Percentiles rank a stretch among this genome's conserved stretches.
These are phyloP conservation scores for Pseudohalonectria lignicola DNA, from an alignment of 2,329 filamentous ascomycete species.

Conservation along the genomic window DNA sequence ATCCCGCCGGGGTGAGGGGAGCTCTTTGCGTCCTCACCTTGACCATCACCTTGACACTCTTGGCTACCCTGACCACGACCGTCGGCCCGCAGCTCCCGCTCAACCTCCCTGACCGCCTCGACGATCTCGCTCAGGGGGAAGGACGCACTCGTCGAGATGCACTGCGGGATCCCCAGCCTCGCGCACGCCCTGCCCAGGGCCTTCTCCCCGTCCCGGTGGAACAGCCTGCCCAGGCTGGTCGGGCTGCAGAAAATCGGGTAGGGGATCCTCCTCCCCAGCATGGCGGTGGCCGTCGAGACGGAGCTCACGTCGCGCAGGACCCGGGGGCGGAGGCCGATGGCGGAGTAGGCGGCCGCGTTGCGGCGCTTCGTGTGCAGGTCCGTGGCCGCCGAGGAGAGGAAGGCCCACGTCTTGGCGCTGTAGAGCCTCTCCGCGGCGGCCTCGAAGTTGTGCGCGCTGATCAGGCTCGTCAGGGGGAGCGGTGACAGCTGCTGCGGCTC, in stretches of 20 bases:
- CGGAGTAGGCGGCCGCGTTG: constrained; percentile 42
- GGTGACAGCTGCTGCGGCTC: neutral
- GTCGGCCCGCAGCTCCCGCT: constrained; percentile 10
- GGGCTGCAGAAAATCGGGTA: constrained; percentile 54
- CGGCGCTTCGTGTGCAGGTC: constrained; percentile 44
- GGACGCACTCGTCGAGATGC: constrained; percentile 50
- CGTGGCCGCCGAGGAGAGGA: constrained; percentile 55
- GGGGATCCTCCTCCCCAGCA: constrained; percentile 39
- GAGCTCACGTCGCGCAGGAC: constrained; percentile 43
- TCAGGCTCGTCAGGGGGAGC: constrained; percentile 35
- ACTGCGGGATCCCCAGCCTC: constrained; percentile 42
- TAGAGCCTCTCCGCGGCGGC: constrained; percentile 41
- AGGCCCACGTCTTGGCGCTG: constrained; percentile 56
- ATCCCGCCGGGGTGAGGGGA: no score
- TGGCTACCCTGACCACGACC: constrained; percentile 8
- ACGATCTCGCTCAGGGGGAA: constrained; percentile 45
- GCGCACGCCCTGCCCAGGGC: constrained; percentile 42
- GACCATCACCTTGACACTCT: constrained; percentile 7
- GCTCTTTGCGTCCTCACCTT: constrained; percentile 4
- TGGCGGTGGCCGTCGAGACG: constrained; percentile 37
- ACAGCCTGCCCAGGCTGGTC: constrained; percentile 51
- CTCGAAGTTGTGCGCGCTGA: constrained; percentile 52
- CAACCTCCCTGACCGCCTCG: constrained; percentile 15
- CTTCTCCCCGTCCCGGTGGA: constrained; percentile 53
- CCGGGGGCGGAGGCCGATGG: constrained; percentile 48